These are phyloP conservation scores for Candolleomyces aberdarensis DNA, from an alignment of 768 basidiomycete species.

Conservation along the genomic window DNA sequence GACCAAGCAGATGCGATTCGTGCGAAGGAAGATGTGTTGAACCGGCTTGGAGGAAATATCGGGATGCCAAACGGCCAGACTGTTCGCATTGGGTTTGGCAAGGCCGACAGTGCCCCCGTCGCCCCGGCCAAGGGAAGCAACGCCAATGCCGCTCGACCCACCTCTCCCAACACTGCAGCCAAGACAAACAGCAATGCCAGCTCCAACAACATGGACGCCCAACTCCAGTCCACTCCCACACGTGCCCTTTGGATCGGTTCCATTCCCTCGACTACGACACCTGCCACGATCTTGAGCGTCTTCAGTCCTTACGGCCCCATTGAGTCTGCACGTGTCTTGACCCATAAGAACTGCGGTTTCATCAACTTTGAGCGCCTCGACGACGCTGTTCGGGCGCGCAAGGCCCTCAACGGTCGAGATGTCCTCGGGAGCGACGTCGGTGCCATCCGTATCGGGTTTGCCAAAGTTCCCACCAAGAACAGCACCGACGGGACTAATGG, in stretches of 20 bases:
- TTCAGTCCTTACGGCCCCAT: constrained; percentile 98
- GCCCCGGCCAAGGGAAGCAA: constrained; percentile 71
- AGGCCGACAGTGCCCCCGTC: constrained; percentile 93
- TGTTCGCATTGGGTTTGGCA: constrained; percentile 97
- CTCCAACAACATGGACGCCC: constrained; percentile 74
- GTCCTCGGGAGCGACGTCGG: constrained; percentile 96
- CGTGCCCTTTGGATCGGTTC: constrained; percentile 97
- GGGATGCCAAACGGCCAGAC: constrained; percentile 94
- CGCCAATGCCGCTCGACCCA: constrained; percentile 58
- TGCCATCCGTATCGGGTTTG: constrained; percentile 94
- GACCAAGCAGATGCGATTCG: constrained; percentile 94
- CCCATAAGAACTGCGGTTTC: constrained; percentile 96
- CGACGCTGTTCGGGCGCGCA: constrained; percentile 93
- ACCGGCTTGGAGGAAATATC: constrained; percentile 91
- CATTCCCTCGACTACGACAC: constrained; percentile 93
- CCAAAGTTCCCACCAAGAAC: constrained; percentile 92
- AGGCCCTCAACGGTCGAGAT: constrained; percentile 93
- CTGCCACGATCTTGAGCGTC: constrained; percentile 90
- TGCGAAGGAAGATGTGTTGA: constrained; percentile 96
- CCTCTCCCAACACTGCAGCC: constrained; percentile 53
- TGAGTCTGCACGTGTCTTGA: constrained; percentile 93
- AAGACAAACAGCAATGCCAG: constrained; percentile 49
- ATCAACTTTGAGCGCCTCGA: constrained; percentile 98
- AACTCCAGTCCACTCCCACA: constrained; percentile 88
- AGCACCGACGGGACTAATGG: constrained; percentile 59